Base-by-base conservation (phyloP, 176 grass and related monocot species). In the Bonia amplexicaulis region DNA sequence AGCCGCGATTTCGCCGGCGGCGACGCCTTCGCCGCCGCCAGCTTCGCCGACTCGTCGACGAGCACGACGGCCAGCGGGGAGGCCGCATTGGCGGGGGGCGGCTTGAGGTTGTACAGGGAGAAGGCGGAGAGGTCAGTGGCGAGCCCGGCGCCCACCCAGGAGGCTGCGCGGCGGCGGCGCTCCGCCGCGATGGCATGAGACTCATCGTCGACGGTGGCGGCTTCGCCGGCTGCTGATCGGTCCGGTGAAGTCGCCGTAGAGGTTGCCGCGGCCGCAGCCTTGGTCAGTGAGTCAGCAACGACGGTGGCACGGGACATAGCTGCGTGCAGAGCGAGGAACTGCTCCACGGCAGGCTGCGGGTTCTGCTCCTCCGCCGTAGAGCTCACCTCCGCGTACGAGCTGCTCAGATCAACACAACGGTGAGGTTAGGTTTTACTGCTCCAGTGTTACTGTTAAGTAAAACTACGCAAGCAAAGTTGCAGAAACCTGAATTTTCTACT, bases 91-190 rank as follows among this genome's bases (percentile, higher is more conserved):
- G 84, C 35, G 8, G 85, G 78, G 11, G 45, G n/a, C 4, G 82
- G 85, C 14, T 80, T 90, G 57, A 88, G 86, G 57, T 86, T 86
- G 78, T 92, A 96, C 46, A 99, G 93, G 39, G 89, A 85, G 71
- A 99, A 99, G 10, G 90, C 44, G 20, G 96, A 93, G 71, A 99
- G 88, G 40, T 99, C 91, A 10, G 93, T 87, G 78, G 89, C 90
- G 81, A 99, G 87, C 6, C 93, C 91, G 25, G 93, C 93, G 44
- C 88, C 80, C 57, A 96, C 91, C 96, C 96, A 99, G 22, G 87
- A 81, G 9, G 84, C 55, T 5, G 96, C 91, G 12, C 85, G 84
- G 65, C 89, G 87, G 51, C 83, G 96, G 44, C 85, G 91, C 42
- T 95, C 89, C 1, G 59, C 82, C 26, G 77, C 79, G 66, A 91